Base-by-base conservation (phyloP, 1,139 yeast genomes). In the Kurtzmaniella quercitrusa region DNA sequence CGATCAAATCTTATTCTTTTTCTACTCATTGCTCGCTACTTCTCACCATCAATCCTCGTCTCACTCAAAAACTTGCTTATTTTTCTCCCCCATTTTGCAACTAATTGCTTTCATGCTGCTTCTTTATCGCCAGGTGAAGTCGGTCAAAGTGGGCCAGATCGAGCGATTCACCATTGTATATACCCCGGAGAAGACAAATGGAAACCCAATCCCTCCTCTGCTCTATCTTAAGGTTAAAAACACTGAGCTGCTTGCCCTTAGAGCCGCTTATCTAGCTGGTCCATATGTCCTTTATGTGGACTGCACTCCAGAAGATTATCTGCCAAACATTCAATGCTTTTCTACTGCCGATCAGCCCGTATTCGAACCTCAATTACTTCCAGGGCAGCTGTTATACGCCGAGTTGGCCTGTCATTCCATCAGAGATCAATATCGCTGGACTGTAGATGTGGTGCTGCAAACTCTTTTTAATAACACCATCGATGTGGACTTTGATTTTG, bases 271-370 rank as follows among this genome's bases (percentile, higher is more conserved):
- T 56, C 65, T 93, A 20, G 83, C 89, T 36, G 98, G 98, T 0
- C 98, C 98, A 0, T 91, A 80, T 56, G 76, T 86, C n/a, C 60
- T 93, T 2, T 93, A 91, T 55, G 93, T 84, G 18, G 97, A 93
- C 60, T 82, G 94, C 41, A 66, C 82, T 40, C 74, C 87, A 0
- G 76, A 66, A 8, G 85, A 78, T 23, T 93, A 80, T 56, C 74
- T 80, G 42, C 83, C 78, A 47, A 65, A 75, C 20, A 64, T 70
- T 38, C 64, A 66, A 44, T 73, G 78, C 47, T 79, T 76, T 50
- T 72, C 78, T n/a, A 77, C 86, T 0, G 85, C 84, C 0, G 88
- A 85, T 51, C 82, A 83, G 48, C 88, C 72, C 55, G 70, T 65
- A 22, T 88, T 74, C 57, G 91, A 86, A 50, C 82, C 91, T 0